A percentile compares a stretch with the other conserved stretches of the same genome.
Evolutionary conservation across 441 rosid genomes (phyloP).

Genomic region (Aquilaria agallochum): DNA sequence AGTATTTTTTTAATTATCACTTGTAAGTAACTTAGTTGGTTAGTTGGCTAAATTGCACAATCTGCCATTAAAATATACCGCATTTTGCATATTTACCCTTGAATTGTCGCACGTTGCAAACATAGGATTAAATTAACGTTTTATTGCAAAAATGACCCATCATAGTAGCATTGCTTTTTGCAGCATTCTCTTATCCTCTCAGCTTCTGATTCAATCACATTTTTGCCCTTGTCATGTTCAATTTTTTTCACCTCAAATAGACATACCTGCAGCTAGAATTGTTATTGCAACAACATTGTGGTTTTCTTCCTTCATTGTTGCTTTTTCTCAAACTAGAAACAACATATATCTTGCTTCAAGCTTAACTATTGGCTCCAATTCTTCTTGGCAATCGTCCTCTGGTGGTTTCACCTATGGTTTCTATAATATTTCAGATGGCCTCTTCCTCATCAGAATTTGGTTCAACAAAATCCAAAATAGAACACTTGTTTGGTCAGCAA

Average conservation of each 20-base stretch:
- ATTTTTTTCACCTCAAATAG: not conserved
- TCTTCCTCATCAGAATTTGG: constrained; percentile 23
- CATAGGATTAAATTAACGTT: too few species aligned
- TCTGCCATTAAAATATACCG: too few species aligned
- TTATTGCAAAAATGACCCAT: too few species aligned
- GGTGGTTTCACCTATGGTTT: constrained; percentile 27
- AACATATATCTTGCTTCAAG: not conserved
- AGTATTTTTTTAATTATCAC: too few species aligned
- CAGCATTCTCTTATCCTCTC: not conserved
- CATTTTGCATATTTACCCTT: too few species aligned
- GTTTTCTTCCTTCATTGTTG: constrained; percentile 5
- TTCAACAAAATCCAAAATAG: constrained; percentile 17
- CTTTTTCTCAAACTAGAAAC: constrained; percentile 18
- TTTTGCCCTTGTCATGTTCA: not conserved
- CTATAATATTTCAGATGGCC: constrained; percentile 4
- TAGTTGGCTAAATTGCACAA: too few species aligned
- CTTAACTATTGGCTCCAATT: constrained; percentile 11
- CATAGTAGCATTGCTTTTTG: not conserved
- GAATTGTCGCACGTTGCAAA: too few species aligned
- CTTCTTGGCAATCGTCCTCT: constrained; percentile 19
- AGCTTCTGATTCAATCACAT: too few species aligned
- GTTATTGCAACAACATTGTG: constrained; percentile 9
- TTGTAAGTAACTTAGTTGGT: too few species aligned
- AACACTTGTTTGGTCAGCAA: constrained; percentile 21
- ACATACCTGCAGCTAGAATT: constrained; percentile 4